Evolutionary conservation across 371 early-diverging fungal species (phyloP).

Genomic region (Circinella minor): DNA sequence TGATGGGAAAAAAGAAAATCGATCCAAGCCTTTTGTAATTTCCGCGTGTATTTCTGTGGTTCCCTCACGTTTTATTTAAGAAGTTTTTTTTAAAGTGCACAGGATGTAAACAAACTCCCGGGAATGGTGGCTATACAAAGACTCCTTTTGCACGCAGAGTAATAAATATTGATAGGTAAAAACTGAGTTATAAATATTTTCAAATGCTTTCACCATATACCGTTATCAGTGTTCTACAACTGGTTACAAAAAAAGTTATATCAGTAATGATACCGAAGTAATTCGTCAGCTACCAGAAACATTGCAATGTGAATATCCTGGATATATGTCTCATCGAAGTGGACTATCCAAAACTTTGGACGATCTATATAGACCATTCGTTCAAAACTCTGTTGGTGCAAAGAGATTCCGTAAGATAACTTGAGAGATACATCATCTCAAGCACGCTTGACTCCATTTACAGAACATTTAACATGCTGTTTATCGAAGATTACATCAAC

Average conservation of each 20-base stretch:
- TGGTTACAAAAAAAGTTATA: not conserved
- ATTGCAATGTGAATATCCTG: not conserved
- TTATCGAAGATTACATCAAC: not conserved
- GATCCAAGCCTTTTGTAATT: not conserved
- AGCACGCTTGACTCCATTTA: not conserved
- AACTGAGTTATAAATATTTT: too few species aligned
- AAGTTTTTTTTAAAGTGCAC: not conserved
- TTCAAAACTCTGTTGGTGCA: conserved; percentile 1
- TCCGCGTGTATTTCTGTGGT: not conserved
- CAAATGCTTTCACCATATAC: not conserved
- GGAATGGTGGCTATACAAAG: not conserved
- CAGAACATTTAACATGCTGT: not conserved
- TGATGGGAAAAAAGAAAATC: not conserved
- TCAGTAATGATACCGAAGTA: not conserved
- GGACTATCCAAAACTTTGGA: not conserved
- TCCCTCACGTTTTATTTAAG: not conserved
- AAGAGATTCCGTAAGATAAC: not conserved
- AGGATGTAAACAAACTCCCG: not conserved
- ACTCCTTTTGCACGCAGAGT: not conserved
- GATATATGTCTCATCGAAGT: not conserved
- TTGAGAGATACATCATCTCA: not conserved
- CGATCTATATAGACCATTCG: not conserved
- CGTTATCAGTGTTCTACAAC: not conserved
- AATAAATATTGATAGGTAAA: not conserved
- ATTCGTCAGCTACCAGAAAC: not conserved